These are phyloP conservation scores for Mycena chlorophos DNA, from an alignment of 768 basidiomycete genomes.

Conservation along the genomic window DNA sequence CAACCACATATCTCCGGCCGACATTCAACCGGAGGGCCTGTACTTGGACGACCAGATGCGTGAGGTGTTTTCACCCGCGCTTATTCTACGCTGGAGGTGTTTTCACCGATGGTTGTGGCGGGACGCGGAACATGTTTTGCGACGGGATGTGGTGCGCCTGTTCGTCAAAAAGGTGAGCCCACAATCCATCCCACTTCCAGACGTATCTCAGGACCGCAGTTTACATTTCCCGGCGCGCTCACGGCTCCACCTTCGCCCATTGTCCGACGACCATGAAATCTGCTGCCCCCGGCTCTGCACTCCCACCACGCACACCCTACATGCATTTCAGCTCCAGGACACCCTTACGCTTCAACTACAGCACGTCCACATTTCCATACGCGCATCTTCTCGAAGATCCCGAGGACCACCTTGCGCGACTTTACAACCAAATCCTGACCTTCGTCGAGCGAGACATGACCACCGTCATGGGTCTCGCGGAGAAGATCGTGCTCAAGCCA, in stretches of 20 bases:
- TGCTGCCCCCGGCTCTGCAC: conserved; percentile 24
- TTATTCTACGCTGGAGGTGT: too few species aligned
- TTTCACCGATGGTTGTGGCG: conserved; percentile 83
- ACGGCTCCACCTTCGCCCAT: conserved; percentile 71
- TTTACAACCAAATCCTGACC: conserved; percentile 80
- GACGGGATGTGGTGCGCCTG: conserved; percentile 65
- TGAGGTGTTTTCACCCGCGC: too few species aligned
- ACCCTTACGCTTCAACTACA: conserved; percentile 56
- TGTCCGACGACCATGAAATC: conserved; percentile 49
- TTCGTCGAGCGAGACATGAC: conserved; percentile 78
- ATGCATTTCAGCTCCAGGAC: conserved; percentile 53
- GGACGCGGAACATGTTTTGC: conserved; percentile 85
- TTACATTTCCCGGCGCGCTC: conserved; percentile 71
- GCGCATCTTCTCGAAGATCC: conserved; percentile 62
- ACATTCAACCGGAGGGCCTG: too few species aligned
- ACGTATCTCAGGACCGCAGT: conserved; percentile 54
- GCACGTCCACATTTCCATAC: conserved; percentile 35
- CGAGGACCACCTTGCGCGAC: conserved; percentile 66
- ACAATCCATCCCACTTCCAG: too few species aligned
- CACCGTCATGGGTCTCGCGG: conserved; percentile 75
- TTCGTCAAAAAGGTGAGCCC: conserved; percentile 72
- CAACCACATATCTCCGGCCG: too few species aligned
- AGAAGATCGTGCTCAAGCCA: conserved; percentile 58
- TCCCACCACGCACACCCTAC: conserved; percentile 48
- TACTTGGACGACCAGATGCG: too few species aligned